Base-by-base conservation (phyloP, 2,329 filamentous ascomycete genomes). In the Aschersonia sp. region DNA sequence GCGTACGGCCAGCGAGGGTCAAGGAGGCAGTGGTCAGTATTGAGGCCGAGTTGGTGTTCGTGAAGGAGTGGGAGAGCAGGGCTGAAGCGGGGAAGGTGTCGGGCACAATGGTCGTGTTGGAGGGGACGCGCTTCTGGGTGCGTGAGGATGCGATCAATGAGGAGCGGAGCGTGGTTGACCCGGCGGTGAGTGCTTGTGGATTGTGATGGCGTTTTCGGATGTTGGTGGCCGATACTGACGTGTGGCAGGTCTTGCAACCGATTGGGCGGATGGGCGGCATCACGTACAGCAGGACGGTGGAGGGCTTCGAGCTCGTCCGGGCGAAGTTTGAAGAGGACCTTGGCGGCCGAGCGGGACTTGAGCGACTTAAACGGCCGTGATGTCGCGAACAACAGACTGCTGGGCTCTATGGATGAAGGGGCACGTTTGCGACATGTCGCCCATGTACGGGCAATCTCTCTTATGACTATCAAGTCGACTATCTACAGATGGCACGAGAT, bases 121-220 rank as follows among this genome's bases (percentile, higher is more conserved):
- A 96, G 67, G 91, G 88, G 0, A 81, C 85, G 35, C 74, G 82
- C 31, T 95, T 96, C 60, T 96, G 89, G 88, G 88, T 82, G 2
- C 70, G 89, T 47, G 87, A 94, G 61, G 91, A 96, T 66, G 89
- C 89, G 2, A 69, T 95, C 51, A 86, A 94, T 56, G 78, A 85
- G 59, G 82, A 88, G 6, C 75, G 72, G 58, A 87, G 80, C 54
- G 57, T 86, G 42, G 71, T 97, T 49, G 85, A 94, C 62, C 78
- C 86, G 9, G 74, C 68, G 47, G 78, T 82, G 60, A 67, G 75
- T 67, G n/a, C 5, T 35, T 40, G 4, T 4, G 7, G 5, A 40
- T 40, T 40, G n/a, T 40, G 35, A 40, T n/a, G 35, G 40, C 12
- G 10, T 20, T 20, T 20, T 20, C 20, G 20, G 20, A 20, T 20